phyloP scores from a whole-genome alignment of 441 rosid species.

The Viola pubescens region DNA sequence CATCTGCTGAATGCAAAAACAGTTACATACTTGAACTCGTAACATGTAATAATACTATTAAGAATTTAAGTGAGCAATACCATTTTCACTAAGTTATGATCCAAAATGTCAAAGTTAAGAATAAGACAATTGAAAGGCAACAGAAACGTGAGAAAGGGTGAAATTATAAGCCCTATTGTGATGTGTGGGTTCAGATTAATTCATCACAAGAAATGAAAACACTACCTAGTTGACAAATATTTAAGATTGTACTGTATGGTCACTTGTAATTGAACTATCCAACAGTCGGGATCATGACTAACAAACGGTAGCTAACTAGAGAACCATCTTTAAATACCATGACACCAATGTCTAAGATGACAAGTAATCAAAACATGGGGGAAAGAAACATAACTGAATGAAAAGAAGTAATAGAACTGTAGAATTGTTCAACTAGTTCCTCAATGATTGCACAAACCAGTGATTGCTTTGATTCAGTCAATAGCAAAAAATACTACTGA shows the following conservation, averaged over 20 bases:
- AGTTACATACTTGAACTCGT: not conserved
- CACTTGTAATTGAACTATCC: no score
- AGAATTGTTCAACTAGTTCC: not conserved
- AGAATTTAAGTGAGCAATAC: not conserved
- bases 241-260: no score
- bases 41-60: not conserved
- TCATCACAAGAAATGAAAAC: no score
- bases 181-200: not conserved
- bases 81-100: not conserved
- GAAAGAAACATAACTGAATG: not conserved
- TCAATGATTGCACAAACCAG: not conserved
- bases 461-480: no score
- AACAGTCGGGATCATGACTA: no score
- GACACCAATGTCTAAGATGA: no score
- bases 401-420: not conserved
- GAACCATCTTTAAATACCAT: not conserved
- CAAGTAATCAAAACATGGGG: not conserved
- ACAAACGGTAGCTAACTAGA: not conserved
- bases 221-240: no score
- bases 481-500: not conserved
- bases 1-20: conserved; percentile 31
- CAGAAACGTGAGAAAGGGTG: not conserved
- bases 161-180: not conserved
- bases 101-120: not conserved
- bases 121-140: not conserved